Conservation (phyloP, 345 rosid species). For the Eucalyptus polybractea region DNA sequence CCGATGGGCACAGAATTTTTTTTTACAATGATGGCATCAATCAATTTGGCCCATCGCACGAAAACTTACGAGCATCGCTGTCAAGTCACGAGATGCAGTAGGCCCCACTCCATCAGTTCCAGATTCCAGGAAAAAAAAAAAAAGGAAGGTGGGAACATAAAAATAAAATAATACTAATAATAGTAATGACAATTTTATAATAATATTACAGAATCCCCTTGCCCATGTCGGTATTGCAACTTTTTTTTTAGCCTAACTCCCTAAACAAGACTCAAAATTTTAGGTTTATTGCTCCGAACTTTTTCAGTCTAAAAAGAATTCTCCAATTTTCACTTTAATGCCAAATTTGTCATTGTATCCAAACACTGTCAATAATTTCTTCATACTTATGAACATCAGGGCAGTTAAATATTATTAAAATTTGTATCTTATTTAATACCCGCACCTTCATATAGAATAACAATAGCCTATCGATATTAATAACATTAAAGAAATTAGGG, state of each 20-base stretch:
- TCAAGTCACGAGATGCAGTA: neutral
- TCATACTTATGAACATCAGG: neutral
- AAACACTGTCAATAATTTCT: neutral
- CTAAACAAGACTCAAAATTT: neutral
- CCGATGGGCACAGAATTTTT: neutral
- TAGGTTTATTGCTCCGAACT: too few species aligned
- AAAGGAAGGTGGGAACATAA: neutral
- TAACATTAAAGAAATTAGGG: neutral
- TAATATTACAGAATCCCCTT: neutral
- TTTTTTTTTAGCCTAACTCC: neutral
- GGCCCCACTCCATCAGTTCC: neutral
- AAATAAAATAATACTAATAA: neutral
- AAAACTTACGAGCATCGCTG: neutral
- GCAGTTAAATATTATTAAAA: neutral
- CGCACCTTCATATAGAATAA: neutral
- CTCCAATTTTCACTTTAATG: neutral
- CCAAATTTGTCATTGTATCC: neutral
- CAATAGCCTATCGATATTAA: fast-evolving
- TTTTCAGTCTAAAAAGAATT: too few species aligned
- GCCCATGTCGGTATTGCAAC: neutral
- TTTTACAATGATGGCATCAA: neutral
- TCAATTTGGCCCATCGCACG: neutral
- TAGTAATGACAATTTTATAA: neutral
- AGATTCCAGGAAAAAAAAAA: neutral
- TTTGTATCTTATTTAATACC: too few species aligned